Percentiles rank a stretch among this genome's conserved stretches.
Evolutionary conservation across 2,329 filamentous ascomycete species (phyloP).

Genomic region (Cucurbitaria berberidis): DNA sequence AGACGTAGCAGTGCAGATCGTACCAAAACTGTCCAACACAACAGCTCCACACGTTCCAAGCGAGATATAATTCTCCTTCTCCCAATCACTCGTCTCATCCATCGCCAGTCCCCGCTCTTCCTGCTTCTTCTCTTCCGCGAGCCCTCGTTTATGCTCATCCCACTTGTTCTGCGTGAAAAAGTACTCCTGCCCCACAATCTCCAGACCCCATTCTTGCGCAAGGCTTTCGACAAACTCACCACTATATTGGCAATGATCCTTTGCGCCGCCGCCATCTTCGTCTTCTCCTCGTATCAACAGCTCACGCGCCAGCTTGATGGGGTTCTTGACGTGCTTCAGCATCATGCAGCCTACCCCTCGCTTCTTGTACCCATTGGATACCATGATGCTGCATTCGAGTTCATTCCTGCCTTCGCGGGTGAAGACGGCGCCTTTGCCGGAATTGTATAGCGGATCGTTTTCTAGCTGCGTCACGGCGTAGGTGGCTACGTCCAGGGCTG

Average conservation of each 20-base stretch:
- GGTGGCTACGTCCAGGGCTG: slow-evolving; percentile 75
- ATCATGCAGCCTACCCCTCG: slow-evolving; percentile 79
- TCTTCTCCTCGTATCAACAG: slow-evolving; percentile 72
- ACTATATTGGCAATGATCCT: slow-evolving; percentile 73
- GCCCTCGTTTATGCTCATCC: slow-evolving; percentile 74
- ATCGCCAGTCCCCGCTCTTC: slow-evolving; percentile 41
- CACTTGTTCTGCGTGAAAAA: slow-evolving; percentile 80
- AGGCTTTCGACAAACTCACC: slow-evolving; percentile 72
- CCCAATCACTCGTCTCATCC: slow-evolving; percentile 58
- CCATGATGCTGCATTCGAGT: slow-evolving; percentile 87
- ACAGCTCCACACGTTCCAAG: slow-evolving; percentile 88
- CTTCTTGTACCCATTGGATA: slow-evolving; percentile 74
- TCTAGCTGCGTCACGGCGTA: slow-evolving; percentile 79
- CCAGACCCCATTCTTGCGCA: slow-evolving; percentile 71
- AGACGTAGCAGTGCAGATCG: slow-evolving; percentile 70
- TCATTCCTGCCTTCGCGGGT: slow-evolving; percentile 83
- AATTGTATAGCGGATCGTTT: slow-evolving; percentile 83
- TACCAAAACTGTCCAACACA: slow-evolving; percentile 76
- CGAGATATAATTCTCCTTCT: slow-evolving; percentile 70
- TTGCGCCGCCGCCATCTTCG: slow-evolving; percentile 65
- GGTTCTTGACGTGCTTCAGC: slow-evolving; percentile 76
- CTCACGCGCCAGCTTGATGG: slow-evolving; percentile 73
- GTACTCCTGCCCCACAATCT: slow-evolving; percentile 72
- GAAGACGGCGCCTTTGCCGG: slow-evolving; percentile 83
- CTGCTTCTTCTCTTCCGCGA: slow-evolving; percentile 54